Conservation (phyloP, 192 early-diverging fungal species). For the Coemansia sp. region DNA sequence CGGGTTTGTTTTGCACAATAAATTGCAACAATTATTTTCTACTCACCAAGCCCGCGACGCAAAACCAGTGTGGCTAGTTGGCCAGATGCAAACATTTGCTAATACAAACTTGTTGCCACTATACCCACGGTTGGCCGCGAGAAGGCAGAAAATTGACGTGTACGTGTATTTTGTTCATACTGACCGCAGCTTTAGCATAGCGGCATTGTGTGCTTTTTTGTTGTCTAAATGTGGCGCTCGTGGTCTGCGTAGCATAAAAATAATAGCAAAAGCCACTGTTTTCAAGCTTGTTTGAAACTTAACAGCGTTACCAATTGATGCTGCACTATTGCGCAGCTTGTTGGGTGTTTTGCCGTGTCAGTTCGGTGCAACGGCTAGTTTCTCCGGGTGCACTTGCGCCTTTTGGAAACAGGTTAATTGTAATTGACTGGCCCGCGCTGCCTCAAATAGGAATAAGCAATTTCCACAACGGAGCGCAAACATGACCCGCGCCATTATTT, state of each 20-base stretch:
- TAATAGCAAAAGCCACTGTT: slow-evolving; percentile 2
- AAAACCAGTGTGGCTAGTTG: slow-evolving; percentile 6
- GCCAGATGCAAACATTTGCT: background rate
- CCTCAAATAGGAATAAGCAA: too few species aligned
- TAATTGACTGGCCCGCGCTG: too few species aligned
- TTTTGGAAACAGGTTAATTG: too few species aligned
- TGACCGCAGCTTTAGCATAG: background rate
- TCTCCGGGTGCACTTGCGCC: too few species aligned
- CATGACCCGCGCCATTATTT: too few species aligned
- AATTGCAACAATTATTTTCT: background rate
- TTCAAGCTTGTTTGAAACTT: background rate
- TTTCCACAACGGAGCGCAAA: too few species aligned
- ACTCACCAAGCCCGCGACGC: background rate
- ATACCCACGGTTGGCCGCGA: too few species aligned
- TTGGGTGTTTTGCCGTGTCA: background rate
- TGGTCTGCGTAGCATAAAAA: background rate
- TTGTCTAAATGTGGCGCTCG: background rate
- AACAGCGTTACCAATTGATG: too few species aligned
- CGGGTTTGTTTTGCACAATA: background rate
- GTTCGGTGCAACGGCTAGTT: too few species aligned
- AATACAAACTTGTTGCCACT: slow-evolving; percentile 1
- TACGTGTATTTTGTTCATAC: background rate
- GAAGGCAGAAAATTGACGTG: background rate
- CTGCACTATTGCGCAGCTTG: background rate
- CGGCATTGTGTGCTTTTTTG: background rate